Evolutionary conservation across 2,329 filamentous ascomycete genomes (phyloP), one percentile per base, ranked within the genome.

Genomic region (Fusarium annulatum): DNA sequence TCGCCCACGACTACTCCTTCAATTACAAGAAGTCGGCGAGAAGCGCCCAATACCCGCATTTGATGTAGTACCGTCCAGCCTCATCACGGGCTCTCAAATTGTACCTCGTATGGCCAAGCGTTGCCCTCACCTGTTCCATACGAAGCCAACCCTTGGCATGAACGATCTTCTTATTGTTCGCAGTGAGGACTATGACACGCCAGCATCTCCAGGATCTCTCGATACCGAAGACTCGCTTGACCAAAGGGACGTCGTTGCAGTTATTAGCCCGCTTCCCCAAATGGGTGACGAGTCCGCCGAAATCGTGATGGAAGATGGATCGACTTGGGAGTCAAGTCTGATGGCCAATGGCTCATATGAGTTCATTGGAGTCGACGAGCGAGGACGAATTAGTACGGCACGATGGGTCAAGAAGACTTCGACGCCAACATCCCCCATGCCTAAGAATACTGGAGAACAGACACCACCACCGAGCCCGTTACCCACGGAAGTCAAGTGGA

Each of bases 81-180:
- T 88, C 19, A 84, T 92, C 45, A 83, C 87, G 51, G 82, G 88
- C 67, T 83, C 87, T 59, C 85, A 86, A 72, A 90, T 89, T 64
- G 86, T 90, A 28, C 88, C 90, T 10, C 86, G 87, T 23, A 82
- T 93, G 30, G 85, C 87, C 5, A 88, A 89, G 77, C 86, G 87
- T 11, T 91, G 91, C 70, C 90, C 91, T 2, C 87, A 88, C 11
- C 86, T 93, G 55, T 91, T 93, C 76, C 86, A 88, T 59, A 87
- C 88, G 28, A 90, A 90, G 76, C 88, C 89, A 51, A 87, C 90
- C 61, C 83, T 95, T 8, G 89, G 91, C 38, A 86, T 89, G 28
- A 89, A 92, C 71, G 93, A 95, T 80, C 84, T 95, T 18, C 87
- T 95, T 64, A 81, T 96, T 51, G 87, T 95, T 36, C 89, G 88